These are phyloP conservation scores for Akebia trifoliata DNA, from an alignment of 164 flowering plant genomes.

Conservation along the genomic window DNA sequence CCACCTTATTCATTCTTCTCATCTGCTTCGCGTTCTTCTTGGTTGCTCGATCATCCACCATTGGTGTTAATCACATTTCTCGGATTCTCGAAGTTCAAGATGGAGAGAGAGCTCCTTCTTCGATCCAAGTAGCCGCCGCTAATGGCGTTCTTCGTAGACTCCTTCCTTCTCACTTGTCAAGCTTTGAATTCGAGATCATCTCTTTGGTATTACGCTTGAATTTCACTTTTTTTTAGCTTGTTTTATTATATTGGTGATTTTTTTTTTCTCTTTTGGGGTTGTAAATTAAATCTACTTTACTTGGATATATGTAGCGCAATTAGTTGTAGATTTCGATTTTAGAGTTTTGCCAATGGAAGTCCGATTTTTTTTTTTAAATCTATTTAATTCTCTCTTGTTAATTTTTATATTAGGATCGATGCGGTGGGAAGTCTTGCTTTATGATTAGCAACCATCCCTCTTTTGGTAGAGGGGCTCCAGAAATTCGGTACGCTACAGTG, in stretches of 20 bases:
- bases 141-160: slow-evolving; percentile 44
- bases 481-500: slow-evolving; percentile 46
- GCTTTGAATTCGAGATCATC: slow-evolving; percentile 52
- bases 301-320: too few species aligned
- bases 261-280: background rate
- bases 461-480: slow-evolving; percentile 30
- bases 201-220: slow-evolving; percentile 32
- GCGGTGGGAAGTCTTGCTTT: slow-evolving; percentile 68
- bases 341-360: background rate
- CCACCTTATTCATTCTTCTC: slow-evolving; percentile 6
- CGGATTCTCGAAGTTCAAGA: slow-evolving; percentile 50
- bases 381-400: background rate
- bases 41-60: slow-evolving; percentile 28
- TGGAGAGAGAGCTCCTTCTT: slow-evolving; percentile 44
- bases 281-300: too few species aligned
- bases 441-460: slow-evolving; percentile 51
- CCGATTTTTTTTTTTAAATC: background rate
- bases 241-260: background rate
- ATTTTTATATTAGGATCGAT: slow-evolving; percentile 36
- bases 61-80: slow-evolving; percentile 46
- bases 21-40: slow-evolving; percentile 6
- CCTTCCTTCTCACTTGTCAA: slow-evolving; percentile 53
- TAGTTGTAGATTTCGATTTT: too few species aligned
- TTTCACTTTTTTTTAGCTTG: background rate
- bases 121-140: slow-evolving; percentile 55